These are phyloP conservation scores for Neospermospora avenae DNA, from an alignment of 2,329 filamentous ascomycete genomes.

Conservation along the genomic window DNA sequence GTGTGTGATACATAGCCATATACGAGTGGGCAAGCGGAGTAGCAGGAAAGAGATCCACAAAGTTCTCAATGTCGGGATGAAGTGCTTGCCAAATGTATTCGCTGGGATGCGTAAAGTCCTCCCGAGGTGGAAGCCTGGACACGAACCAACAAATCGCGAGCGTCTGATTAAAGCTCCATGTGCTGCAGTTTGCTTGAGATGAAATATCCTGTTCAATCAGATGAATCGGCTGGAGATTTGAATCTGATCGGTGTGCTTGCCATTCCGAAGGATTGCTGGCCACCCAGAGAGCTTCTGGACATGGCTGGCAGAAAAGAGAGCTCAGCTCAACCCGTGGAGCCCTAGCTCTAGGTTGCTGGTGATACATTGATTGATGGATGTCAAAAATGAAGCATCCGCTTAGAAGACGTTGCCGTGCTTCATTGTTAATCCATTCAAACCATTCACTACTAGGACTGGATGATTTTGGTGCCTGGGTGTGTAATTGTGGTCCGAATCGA, in stretches of 20 bases:
- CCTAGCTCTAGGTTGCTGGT: conserved; percentile 42
- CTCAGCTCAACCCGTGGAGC: conserved; percentile 12
- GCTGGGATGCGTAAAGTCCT: conserved; percentile 34
- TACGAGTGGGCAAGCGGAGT: conserved; percentile 50
- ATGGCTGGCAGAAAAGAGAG: conserved; percentile 24
- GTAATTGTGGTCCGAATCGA: conserved; percentile 17
- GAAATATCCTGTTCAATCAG: conserved; percentile 16
- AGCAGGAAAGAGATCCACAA: conserved; percentile 41
- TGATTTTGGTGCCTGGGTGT: conserved; percentile 1
- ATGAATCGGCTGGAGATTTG: conserved; percentile 18
- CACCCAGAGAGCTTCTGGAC: conserved; percentile 47
- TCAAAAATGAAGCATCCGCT: conserved; percentile 56
- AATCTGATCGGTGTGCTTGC: conserved; percentile 34
- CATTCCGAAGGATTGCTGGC: conserved; percentile 45
- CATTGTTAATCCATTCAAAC: conserved; percentile 50
- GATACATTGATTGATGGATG: conserved; percentile 51
- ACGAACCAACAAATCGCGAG: conserved; percentile 29
- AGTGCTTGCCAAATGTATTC: conserved; percentile 15
- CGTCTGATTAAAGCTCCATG: conserved; percentile 24
- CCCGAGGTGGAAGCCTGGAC: conserved; percentile 26
- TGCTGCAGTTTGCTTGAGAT: conserved; percentile 8
- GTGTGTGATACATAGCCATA: conserved; percentile 55
- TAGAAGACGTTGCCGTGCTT: conserved; percentile 52
- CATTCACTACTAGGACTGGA: conserved; percentile 36
- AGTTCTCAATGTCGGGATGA: conserved; percentile 16